Conservation (phyloP, 2,329 filamentous ascomycete species). For the Fusarium poae region DNA sequence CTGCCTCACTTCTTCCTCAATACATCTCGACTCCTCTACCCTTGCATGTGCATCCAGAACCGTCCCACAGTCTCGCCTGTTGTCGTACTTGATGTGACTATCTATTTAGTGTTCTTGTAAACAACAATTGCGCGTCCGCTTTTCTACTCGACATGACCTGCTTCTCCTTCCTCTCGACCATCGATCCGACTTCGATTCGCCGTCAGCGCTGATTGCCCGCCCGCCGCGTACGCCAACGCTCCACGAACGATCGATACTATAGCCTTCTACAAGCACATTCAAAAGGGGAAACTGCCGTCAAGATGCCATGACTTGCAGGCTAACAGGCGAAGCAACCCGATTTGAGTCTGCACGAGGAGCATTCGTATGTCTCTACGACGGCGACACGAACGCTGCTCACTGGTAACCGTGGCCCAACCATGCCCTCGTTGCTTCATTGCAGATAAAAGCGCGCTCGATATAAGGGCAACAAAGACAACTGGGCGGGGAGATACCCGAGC, state of each 20-base stretch:
- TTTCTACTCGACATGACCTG: not conserved
- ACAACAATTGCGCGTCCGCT: not conserved
- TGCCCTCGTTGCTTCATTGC: not conserved
- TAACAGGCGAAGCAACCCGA: not conserved
- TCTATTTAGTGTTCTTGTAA: not conserved
- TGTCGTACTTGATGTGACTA: too few species aligned
- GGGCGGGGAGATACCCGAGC: not conserved
- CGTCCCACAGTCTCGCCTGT: not conserved
- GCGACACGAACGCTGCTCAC: not conserved
- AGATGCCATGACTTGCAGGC: too few species aligned
- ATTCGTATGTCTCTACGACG: not conserved
- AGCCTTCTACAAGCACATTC: fast-evolving
- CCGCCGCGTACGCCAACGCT: not conserved
- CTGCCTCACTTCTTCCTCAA: not conserved
- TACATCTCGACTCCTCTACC: not conserved
- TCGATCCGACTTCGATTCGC: not conserved
- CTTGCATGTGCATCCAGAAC: not conserved
- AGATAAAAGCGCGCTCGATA: not conserved
- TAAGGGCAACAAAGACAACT: too few species aligned
- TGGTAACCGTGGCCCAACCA: not conserved
- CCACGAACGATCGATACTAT: not conserved
- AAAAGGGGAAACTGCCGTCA: not conserved
- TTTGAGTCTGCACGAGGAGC: not conserved
- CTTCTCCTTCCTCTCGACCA: too few species aligned
- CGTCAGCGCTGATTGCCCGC: not conserved